These are phyloP conservation scores for Phaeophleospora eucalypticola DNA, from an alignment of 2,329 filamentous ascomycete genomes.

Conservation along the genomic window DNA sequence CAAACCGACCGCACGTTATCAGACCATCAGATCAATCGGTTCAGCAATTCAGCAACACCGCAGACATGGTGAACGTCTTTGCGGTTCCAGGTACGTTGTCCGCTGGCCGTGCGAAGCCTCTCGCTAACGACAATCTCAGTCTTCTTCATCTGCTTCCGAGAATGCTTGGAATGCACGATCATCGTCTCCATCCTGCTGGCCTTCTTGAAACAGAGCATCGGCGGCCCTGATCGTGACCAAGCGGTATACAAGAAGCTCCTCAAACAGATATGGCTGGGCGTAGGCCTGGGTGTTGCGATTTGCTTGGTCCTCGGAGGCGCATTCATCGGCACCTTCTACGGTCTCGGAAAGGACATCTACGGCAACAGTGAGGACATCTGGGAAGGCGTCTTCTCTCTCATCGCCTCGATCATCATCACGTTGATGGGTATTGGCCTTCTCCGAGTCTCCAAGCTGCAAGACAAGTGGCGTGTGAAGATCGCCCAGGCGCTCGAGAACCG, in stretches of 20 bases:
- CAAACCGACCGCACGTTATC: constrained; percentile 7
- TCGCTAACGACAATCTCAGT: constrained; percentile 41
- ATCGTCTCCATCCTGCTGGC: constrained; percentile 83
- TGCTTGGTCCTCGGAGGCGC: constrained; percentile 62
- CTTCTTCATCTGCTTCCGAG: constrained; percentile 88
- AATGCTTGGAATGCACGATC: constrained; percentile 76
- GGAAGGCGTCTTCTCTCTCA: constrained; percentile 72
- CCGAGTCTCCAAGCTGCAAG: constrained; percentile 75
- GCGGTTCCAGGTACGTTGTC: constrained; percentile 56
- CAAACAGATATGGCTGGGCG: constrained; percentile 63
- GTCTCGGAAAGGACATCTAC: constrained; percentile 64
- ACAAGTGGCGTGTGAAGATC: constrained; percentile 84
- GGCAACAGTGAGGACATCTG: constrained; percentile 68
- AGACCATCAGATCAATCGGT: constrained; percentile 7
- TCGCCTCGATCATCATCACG: constrained; percentile 76
- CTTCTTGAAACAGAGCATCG: constrained; percentile 78
- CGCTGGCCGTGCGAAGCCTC: background rate
- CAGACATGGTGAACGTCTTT: constrained; percentile 66
- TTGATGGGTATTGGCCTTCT: constrained; percentile 76
- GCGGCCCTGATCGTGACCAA: constrained; percentile 55
- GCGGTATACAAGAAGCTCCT: constrained; percentile 55
- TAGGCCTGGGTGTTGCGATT: constrained; percentile 58
- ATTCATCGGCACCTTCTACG: constrained; percentile 71
- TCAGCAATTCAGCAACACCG: constrained; percentile 1
- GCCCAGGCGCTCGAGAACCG: constrained; percentile 62